A percentile compares a stretch with the other conserved stretches of the same genome.
Conservation (phyloP, 2,329 filamentous ascomycete species). For the Aureobasidium leucospermi region DNA sequence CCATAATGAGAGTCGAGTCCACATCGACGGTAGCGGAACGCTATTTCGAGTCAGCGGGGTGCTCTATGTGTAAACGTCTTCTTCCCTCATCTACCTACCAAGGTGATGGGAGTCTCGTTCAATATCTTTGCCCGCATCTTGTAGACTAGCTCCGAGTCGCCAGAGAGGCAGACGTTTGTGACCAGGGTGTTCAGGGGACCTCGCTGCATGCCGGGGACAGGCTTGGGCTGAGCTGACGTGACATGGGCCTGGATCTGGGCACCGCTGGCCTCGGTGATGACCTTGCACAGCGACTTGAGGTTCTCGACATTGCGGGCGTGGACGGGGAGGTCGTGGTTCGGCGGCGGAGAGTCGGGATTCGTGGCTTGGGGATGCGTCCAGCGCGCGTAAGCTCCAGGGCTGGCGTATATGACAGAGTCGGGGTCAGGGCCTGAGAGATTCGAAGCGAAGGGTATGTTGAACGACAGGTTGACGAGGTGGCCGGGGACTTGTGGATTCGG, state of each 20-base stretch:
- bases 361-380: constrained; percentile 73
- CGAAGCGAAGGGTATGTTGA: constrained; percentile 94
- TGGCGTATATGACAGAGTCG: constrained; percentile 91
- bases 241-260: constrained; percentile 73
- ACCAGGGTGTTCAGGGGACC: constrained; percentile 44
- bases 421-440: constrained; percentile 87
- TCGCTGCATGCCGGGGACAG: constrained; percentile 44
- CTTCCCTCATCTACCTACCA: constrained; percentile 55
- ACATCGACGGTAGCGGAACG: constrained; percentile 90
- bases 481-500: constrained; percentile 61
- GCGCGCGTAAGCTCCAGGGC: constrained; percentile 73
- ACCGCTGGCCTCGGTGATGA: constrained; percentile 61
- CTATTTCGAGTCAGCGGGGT: constrained; percentile 43
- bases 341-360: constrained; percentile 66
- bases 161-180: constrained; percentile 86
- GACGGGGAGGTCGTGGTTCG: constrained; percentile 83
- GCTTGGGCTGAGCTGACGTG: constrained; percentile 69
- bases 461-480: constrained; percentile 80
- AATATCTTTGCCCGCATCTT: constrained; percentile 84
- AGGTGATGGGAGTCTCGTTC: constrained; percentile 83
- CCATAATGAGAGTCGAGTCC: constrained; percentile 82
- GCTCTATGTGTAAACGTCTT: neutral
- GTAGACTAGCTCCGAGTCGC: constrained; percentile 77
- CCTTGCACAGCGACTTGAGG: constrained; percentile 70
- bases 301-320: constrained; percentile 80